phyloP scores from a whole-genome alignment of 805 yeast genomes.

The Candida dajiaensis region DNA sequence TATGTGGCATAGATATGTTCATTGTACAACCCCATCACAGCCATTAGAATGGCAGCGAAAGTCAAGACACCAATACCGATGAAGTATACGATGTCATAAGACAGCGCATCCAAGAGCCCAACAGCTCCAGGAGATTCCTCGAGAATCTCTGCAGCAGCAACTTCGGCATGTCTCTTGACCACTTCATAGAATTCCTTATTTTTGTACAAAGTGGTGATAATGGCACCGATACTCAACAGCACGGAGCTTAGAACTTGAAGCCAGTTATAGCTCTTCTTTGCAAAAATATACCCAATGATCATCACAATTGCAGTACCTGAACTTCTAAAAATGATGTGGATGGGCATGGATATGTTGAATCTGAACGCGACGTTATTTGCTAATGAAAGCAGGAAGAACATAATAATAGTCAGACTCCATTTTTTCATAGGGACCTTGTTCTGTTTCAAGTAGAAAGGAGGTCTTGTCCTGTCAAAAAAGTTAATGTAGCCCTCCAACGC shows the following conservation, averaged over 20 bases:
- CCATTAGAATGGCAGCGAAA: constrained; percentile 42
- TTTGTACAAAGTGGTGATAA: constrained; percentile 8
- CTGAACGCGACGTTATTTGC: constrained; percentile 55
- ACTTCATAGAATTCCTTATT: neutral
- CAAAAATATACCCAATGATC: constrained; percentile 44
- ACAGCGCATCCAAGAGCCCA: constrained; percentile 1
- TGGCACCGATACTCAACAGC: constrained; percentile 47
- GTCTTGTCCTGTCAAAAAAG: constrained; percentile 27
- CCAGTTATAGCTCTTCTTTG: constrained; percentile 37
- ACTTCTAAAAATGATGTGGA: constrained; percentile 62
- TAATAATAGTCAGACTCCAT: constrained; percentile 40
- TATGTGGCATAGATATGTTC: constrained; percentile 43
- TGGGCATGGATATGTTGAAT: constrained; percentile 54
- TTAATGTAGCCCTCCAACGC: constrained; percentile 36
- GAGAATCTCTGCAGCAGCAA: neutral
- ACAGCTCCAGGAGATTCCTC: neutral
- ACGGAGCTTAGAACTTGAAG: constrained; percentile 45
- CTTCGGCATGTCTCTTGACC: constrained; percentile 1
- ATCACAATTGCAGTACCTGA: constrained; percentile 59
- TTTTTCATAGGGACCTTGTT: constrained; percentile 36
- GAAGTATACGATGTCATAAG: constrained; percentile 12
- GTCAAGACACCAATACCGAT: constrained; percentile 32
- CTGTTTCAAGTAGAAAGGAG: constrained; percentile 27
- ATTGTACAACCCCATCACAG: constrained; percentile 49
- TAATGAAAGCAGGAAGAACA: constrained; percentile 46